A percentile compares a stretch with the other conserved stretches of the same genome.
Evolutionary conservation across 371 early-diverging fungal species (phyloP).

Genomic region (Thermomucor indicae-seudaticae): DNA sequence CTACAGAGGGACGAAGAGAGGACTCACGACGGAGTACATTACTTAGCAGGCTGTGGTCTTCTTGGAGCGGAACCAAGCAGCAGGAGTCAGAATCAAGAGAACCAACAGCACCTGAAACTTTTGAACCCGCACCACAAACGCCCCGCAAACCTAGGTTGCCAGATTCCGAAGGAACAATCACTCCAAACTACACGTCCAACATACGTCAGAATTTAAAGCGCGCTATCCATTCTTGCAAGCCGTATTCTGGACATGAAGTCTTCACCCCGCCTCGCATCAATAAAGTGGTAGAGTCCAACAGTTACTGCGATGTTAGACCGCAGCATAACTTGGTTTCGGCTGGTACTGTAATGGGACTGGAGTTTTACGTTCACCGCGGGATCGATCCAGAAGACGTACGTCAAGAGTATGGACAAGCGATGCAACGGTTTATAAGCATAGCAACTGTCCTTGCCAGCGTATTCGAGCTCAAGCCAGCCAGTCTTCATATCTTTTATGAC

Average conservation of each 20-base stretch:
- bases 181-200: constrained; percentile 47
- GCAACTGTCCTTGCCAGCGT: constrained; percentile 56
- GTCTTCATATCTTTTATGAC: constrained; percentile 80
- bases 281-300: constrained; percentile 33
- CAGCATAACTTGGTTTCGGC: constrained; percentile 53
- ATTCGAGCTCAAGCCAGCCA: constrained; percentile 53
- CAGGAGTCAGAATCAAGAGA: constrained; percentile 1
- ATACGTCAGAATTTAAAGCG: constrained; percentile 45
- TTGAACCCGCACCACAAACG: not conserved
- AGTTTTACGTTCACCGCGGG: constrained; percentile 51
- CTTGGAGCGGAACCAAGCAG: constrained; percentile 13
- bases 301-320: constrained; percentile 53
- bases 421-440: constrained; percentile 53
- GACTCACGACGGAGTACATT: constrained; percentile 4
- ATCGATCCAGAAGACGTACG: constrained; percentile 38
- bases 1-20: not conserved
- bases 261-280: constrained; percentile 45
- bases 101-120: constrained; percentile 5
- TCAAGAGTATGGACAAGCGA: constrained; percentile 37
- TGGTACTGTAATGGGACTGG: constrained; percentile 43
- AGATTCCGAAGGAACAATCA: constrained; percentile 31
- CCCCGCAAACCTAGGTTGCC: constrained; percentile 30
- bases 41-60: constrained; percentile 27
- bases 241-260: constrained; percentile 38
- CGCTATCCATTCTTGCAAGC: constrained; percentile 55